Evolutionary conservation across 208 protist genomes (phyloP), one percentile per base, ranked within the genome.

Genomic region (Crithidia acanthocephali): DNA sequence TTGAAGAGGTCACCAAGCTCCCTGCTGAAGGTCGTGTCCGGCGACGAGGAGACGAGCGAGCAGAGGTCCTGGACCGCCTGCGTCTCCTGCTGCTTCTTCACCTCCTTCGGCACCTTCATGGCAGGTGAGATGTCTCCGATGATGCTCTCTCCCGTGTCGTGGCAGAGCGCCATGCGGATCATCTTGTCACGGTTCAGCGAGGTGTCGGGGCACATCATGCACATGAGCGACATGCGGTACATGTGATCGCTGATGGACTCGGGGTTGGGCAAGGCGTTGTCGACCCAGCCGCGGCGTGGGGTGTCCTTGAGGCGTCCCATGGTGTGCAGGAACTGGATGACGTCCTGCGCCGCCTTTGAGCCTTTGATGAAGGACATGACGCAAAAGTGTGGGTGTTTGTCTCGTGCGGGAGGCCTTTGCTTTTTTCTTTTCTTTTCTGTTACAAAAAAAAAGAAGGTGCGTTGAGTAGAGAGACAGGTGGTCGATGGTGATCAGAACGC

Each of bases 181-280:
- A 96, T 81, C 40, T 72, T 68, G 50, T 93, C 64, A n/a, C 76
- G 79, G 65, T 97, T 68, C 15, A 98, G 76, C 16, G 77, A 67
- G 23, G 56, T 64, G 74, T 95, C 90, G 32, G 89, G 89, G 65
- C 87, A 96, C 85, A 98, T 91, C 92, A 98, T 96, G 67, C 85
- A 94, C 81, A 97, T 86, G 18, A 98, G 80, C 3, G 86, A 86
- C 83, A 92, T 95, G 68, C 94, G 87, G 76, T 97, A 97, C 94
- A 98, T 98, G 84, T 98, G 94, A 64, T 94, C 90, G 18, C 89
- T 91, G 40, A 98, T 74, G 8, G 91, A 94, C 80, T 98, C 92
- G 4, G 88, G 84, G 30, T 42, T 73, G 6, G 74, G 75, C 52
- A 97, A 69, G n/a, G 68, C 80, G 44, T 88, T 73, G 48, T 97